phyloP scores from a whole-genome alignment of 768 basidiomycete genomes.

The Mycena kentingensis region DNA sequence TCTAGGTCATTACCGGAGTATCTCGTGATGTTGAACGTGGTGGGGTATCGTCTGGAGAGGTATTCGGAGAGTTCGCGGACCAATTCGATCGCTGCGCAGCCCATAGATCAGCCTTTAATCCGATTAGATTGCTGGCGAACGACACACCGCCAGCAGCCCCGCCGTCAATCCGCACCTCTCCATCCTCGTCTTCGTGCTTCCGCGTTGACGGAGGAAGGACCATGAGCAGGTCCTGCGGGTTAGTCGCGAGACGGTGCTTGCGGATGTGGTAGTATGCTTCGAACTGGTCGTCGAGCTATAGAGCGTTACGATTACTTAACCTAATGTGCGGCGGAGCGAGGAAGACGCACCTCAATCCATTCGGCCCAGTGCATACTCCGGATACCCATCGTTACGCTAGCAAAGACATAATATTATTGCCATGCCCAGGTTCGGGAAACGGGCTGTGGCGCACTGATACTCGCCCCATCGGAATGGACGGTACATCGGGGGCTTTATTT shows the following conservation, averaged over 20 bases:
- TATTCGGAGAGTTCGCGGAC: slow-evolving; percentile 72
- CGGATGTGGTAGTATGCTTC: slow-evolving; percentile 58
- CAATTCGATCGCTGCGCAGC: slow-evolving; percentile 58
- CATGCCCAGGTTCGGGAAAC: background rate
- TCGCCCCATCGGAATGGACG: slow-evolving; percentile 64
- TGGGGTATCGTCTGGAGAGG: slow-evolving; percentile 62
- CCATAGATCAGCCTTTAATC: background rate
- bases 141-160: slow-evolving; percentile 41
- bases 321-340: background rate
- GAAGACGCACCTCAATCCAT: slow-evolving; percentile 62
- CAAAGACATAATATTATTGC: background rate
- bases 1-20: slow-evolving; percentile 23
- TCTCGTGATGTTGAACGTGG: slow-evolving; percentile 53
- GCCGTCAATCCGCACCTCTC: slow-evolving; percentile 41
- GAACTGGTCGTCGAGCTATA: slow-evolving; percentile 61
- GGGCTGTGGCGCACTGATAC: slow-evolving; percentile 52
- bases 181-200: too few relatives aligned
- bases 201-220: too few relatives aligned
- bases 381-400: slow-evolving; percentile 70
- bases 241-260: slow-evolving; percentile 53
- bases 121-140: background rate
- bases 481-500: slow-evolving; percentile 61
- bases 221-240: slow-evolving; percentile 49
- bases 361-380: slow-evolving; percentile 67
- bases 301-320: slow-evolving; percentile 1